Conservation (phyloP, 2,329 filamentous ascomycete genomes). For the Pyrenochaeta sp. region DNA sequence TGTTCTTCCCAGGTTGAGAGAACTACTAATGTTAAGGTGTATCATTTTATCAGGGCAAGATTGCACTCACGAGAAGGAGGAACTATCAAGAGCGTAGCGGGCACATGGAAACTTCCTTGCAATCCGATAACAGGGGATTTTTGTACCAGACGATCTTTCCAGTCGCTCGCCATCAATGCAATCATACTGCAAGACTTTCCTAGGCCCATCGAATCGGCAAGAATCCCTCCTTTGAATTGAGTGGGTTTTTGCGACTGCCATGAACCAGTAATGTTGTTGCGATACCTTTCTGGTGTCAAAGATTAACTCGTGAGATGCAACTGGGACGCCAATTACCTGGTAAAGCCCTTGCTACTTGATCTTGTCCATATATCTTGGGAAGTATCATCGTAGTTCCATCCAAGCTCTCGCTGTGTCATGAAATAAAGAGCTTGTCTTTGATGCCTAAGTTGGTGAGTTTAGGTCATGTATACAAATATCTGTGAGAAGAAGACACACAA, state of each 20-base stretch:
- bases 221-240: conserved; percentile 20
- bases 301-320: background rate
- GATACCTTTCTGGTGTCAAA: conserved; percentile 1
- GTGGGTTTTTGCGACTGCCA: conserved; percentile 8
- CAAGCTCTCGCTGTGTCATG: background rate
- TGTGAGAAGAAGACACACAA: background rate
- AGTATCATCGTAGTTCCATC: background rate
- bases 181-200: conserved; percentile 29
- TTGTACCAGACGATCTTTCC: background rate
- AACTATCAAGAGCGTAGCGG: background rate
- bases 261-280: conserved; percentile 8
- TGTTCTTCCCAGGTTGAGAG: background rate
- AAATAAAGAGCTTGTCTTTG: background rate
- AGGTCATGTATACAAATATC: background rate
- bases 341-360: background rate
- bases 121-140: background rate
- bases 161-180: conserved; percentile 17
- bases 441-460: background rate
- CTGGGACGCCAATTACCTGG: background rate
- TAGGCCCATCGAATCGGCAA: conserved; percentile 29
- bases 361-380: background rate
- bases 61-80: background rate
- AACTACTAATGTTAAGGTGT: background rate
- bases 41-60: background rate
- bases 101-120: background rate